Base-by-base conservation (phyloP, 208 protist species). In the Leishmania braziliensis region DNA sequence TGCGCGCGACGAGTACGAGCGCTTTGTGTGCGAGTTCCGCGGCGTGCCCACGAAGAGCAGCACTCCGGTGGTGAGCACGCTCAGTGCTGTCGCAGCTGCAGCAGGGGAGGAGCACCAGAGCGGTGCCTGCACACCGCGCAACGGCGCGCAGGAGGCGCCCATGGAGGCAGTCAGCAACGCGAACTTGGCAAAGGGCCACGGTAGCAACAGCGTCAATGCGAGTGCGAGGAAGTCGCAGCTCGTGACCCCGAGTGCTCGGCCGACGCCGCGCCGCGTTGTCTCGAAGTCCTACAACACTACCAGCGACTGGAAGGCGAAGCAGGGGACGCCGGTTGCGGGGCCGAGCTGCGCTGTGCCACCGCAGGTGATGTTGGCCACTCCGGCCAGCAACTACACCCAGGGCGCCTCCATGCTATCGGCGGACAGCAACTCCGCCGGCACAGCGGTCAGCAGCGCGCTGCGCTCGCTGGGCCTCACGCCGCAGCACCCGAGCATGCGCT, bases 231-330 rank as follows among this genome's bases (percentile, higher is more conserved):
- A 79, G 66, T 83, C 80, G 51, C 80, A 69, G 74, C 77, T 89
- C 46, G 80, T 94, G n/a, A 95, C 88, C 60, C 90, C 93, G 26
- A 97, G 93, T 73, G 87, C 93, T 14, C 85, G 93, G 26, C 93
- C 93, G 23, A 97, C 91, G 36, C 93, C 93, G 5, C 86, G 89
- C 23, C 89, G 89, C n/a, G 90, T 95, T 2, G 82, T 94, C 29
- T 85, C 84, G 12, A 82, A 78, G 80, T 88, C 84, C 46, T 89
- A 84, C 76, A 87, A 87, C 63, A 93, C 90, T 20, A 86, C 88
- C 1, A 76, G 60, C 46, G 73, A 84, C 75, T 73, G 81, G 86
- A 76, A 87, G 83, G 56, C 78, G 73, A 75, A 88, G 84, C 76
- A 82, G 85, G 51, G 76, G 23, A 81, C 80, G 39, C 79, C 83